phyloP scores from a whole-genome alignment of 768 basidiomycete species.

The Lentinus brumalis region DNA sequence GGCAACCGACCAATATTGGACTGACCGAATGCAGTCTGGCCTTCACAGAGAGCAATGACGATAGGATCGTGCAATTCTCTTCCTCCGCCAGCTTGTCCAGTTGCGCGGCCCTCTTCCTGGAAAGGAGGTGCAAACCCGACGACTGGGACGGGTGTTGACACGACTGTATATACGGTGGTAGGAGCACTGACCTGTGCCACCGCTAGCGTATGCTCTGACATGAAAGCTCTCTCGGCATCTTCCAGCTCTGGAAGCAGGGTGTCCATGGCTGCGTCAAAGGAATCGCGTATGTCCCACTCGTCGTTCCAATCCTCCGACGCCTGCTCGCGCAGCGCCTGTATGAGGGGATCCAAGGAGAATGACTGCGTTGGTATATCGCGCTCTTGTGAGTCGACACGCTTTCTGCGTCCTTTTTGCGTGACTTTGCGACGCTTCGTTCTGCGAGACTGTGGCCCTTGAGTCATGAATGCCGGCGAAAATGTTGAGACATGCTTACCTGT shows the following conservation, averaged over 20 bases:
- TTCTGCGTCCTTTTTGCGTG: neutral
- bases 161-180: too few relatives aligned
- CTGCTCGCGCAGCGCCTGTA: slow-evolving; percentile 5
- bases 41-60: slow-evolving; percentile 12
- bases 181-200: slow-evolving; percentile 26
- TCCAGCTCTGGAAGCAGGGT: slow-evolving; percentile 37
- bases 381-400: neutral
- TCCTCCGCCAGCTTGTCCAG: neutral
- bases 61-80: neutral
- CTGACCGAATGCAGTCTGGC: slow-evolving; percentile 21
- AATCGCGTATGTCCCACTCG: slow-evolving; percentile 9
- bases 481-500: neutral
- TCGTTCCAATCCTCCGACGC: neutral
- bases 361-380: neutral
- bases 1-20: neutral
- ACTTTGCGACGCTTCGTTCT: slow-evolving; percentile 14
- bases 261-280: slow-evolving; percentile 40
- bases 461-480: neutral
- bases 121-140: neutral
- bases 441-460: neutral
- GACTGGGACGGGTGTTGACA: neutral
- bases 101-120: neutral
- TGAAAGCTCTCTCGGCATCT: slow-evolving; percentile 31
- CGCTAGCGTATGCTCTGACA: slow-evolving; percentile 22
- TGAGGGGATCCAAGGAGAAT: slow-evolving; percentile 2